Base-by-base conservation (phyloP, 2,329 filamentous ascomycete species). In the Septoria linicola region DNA sequence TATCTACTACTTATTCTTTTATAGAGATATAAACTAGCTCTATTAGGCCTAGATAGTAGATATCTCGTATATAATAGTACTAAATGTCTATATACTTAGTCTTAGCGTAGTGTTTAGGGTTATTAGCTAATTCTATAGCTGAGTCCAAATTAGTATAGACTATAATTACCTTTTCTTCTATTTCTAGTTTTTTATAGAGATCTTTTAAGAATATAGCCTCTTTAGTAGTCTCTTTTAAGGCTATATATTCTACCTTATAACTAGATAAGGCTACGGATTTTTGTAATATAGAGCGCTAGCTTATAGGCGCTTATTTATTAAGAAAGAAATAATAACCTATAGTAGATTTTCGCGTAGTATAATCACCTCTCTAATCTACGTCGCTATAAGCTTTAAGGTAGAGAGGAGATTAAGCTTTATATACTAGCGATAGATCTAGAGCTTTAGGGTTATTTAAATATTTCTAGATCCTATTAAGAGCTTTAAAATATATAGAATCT, bases 51-150 rank as follows among this genome's bases (percentile, higher is more conserved):
- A 41, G 17, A 4, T 25, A 4, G 23, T 41, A 11, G n/a, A 10
- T 27, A 14, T 46, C 36, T 30, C 30, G 10, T 46, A 51, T n/a
- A 35, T 32, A 51, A 19, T 51, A 35, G 41, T 51, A 41, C 41
- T 45, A 30, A 32, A 51, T 51, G 46, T 51, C 36, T 30, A 51
- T 51, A 51, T 46, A 36, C 42, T 46, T 51, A 40, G 41, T 45
- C 16, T 16, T n/a, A 19, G 25, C 30, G 23, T 51, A 41, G 35
- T 51, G n/a, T 17, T 51, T 13, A 2, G 32, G 32, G 13, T 51
- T 51, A 31, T 39, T 44, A 17, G 41, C 41, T 45, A 51, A 23
- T 45, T 51, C 17, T 46, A 51, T 51, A 36, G 35, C 41, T 10
- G 13, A 45, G 20, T 41, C 41, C 25, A 16, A 32, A 35, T 46